Evolutionary conservation across 1,139 yeast species (phyloP), one percentile per base, ranked within the genome.

Genomic region (Kazachstania sp.): DNA sequence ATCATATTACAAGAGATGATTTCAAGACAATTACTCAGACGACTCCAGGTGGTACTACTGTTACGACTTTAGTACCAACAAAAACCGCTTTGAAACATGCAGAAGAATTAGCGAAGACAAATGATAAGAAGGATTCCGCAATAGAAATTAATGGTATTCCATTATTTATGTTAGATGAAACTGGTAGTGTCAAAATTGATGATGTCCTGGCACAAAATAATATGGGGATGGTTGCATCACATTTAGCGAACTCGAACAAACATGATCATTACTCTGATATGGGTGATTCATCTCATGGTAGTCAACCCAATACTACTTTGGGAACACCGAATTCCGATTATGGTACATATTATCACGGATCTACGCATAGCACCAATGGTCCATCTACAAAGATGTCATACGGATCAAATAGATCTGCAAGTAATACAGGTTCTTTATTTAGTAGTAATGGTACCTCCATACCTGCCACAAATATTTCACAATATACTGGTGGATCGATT

Each of bases 31-130:
- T 85, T 26, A 83, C 90, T 1, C 81, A 87, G 2, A 87, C 95
- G 0, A 83, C 95, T 0, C 95, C 96, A 2, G 86, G 86, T 57
- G 97, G 97, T 49, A 88, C 97, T 0, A 86, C 96, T 0, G 75
- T 87, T 19, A 87, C 96, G 0, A 87, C 92, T 0, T 73, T 88
- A 54, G 92, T 87, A 1, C 96, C 96, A 2, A 86, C 96, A 0
- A 85, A 82, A 59, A 79, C 77, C 55, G 94, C 94, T 0, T 73
- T 85, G 31, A 51, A 51, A 35, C 59, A 58, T 40, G 72, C 68
- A 1, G 61, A 60, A 41, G 52, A 54, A 64, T 63, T 54, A 74
- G 79, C 63, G 3, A 52, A 50, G 36, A 49, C 50, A 4, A 57
- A 58, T 15, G 55, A 58, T 4, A 51, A 55, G 20, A 46, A 47